phyloP scores from a whole-genome alignment of 108 stramenopile species.

The Aurantiochytrium sp. region DNA sequence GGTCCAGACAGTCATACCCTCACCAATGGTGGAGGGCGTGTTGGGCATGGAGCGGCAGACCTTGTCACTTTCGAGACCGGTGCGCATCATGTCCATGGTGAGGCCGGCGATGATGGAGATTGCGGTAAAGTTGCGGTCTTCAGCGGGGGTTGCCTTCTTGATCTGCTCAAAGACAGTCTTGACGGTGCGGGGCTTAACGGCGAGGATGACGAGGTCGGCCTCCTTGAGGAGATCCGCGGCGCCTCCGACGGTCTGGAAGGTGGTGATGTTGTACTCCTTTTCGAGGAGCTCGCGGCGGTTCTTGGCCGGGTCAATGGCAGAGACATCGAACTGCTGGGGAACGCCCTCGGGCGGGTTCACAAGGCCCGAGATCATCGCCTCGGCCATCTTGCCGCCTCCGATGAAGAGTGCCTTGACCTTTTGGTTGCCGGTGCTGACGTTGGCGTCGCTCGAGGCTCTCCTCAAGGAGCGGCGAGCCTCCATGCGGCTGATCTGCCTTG shows the following conservation, averaged over 20 bases:
- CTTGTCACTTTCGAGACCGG: constrained; percentile 31
- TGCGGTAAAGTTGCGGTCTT: background rate
- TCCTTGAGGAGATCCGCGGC: constrained; percentile 31
- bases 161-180: constrained; percentile 47
- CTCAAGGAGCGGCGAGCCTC: background rate
- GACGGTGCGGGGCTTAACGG: constrained; percentile 83
- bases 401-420: constrained; percentile 42
- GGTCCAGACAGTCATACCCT: constrained; percentile 28
- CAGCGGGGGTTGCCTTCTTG: constrained; percentile 14
- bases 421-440: background rate
- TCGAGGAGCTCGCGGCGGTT: constrained; percentile 13
- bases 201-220: constrained; percentile 68
- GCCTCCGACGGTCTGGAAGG: background rate
- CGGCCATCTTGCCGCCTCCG: constrained; percentile 88
- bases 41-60: constrained; percentile 87
- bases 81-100: constrained; percentile 14
- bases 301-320: background rate
- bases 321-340: background rate
- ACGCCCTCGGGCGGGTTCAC: constrained; percentile 22
- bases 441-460: background rate
- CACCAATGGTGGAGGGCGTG: constrained; percentile 65
- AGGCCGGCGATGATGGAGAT: constrained; percentile 36
- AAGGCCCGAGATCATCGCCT: constrained; percentile 73
- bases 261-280: constrained; percentile 20
- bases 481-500: background rate